A percentile compares a stretch with the other conserved stretches of the same genome.
These are phyloP conservation scores for Rhizoclosmatium globosum DNA, from an alignment of 192 early-diverging fungal species.

Conservation along the genomic window DNA sequence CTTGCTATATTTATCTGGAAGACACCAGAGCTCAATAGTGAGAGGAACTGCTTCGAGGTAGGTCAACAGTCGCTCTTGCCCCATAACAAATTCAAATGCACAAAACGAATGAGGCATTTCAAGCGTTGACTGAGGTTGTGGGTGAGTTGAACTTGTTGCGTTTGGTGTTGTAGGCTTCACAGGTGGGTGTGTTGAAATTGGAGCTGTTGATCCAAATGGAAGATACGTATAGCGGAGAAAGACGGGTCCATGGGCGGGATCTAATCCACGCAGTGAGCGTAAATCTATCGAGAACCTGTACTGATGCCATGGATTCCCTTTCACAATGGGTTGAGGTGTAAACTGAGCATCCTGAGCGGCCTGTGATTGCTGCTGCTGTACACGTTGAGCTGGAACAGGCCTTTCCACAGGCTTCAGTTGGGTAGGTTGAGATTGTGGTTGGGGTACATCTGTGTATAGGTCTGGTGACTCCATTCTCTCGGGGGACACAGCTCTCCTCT, in stretches of 20 bases:
- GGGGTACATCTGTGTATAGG: not conserved
- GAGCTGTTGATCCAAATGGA: conserved; percentile 57
- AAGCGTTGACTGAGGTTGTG: conserved; percentile 35
- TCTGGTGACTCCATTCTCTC: not conserved
- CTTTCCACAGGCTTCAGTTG: conserved; percentile 8
- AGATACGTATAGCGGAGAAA: conserved; percentile 56
- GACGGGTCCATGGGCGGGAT: conserved; percentile 31
- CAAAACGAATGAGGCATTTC: conserved; percentile 53
- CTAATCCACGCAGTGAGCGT: conserved; percentile 39
- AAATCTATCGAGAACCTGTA: conserved; percentile 65
- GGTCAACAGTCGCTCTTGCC: conserved; percentile 41
- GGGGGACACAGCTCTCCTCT: not conserved
- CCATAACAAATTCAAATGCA: conserved; percentile 67
- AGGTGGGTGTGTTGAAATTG: conserved; percentile 54
- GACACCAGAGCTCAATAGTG: conserved; percentile 52
- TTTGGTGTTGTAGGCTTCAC: conserved; percentile 3
- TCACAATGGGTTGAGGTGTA: not conserved
- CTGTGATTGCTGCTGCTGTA: not conserved
- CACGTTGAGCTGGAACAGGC: not conserved
- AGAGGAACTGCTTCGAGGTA: conserved; percentile 61
- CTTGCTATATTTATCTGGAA: conserved; percentile 34
- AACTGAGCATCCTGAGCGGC: not conserved
- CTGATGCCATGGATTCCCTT: conserved; percentile 53
- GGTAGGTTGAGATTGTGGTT: no score
- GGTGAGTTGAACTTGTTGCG: not conserved